A percentile compares a stretch with the other conserved stretches of the same genome.
phyloP scores from a whole-genome alignment of 176 grass and related monocot genomes.

The Cocos nucifera region DNA sequence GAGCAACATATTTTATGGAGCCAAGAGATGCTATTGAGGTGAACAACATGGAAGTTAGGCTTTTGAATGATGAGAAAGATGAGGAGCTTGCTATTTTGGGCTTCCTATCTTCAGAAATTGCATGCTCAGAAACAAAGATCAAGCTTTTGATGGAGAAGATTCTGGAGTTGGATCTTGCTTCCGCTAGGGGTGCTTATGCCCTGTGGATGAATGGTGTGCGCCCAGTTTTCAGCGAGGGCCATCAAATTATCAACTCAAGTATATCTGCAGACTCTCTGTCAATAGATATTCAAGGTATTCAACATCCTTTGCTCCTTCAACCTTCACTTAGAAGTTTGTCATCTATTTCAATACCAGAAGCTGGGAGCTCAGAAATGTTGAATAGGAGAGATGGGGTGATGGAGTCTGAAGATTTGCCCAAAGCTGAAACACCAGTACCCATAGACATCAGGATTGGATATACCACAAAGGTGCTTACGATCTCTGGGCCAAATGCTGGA shows the following conservation, averaged over 20 bases:
- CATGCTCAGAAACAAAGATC: slow-evolving; percentile 26
- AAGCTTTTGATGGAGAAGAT: slow-evolving; percentile 52
- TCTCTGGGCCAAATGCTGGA: slow-evolving; percentile 79
- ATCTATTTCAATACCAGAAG: slow-evolving; percentile 6
- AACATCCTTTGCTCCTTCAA: slow-evolving; percentile 57
- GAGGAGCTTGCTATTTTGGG: slow-evolving; percentile 53
- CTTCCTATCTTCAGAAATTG: slow-evolving; percentile 40
- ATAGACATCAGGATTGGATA: slow-evolving; percentile 42
- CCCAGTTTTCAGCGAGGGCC: slow-evolving; percentile 31
- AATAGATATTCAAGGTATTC: slow-evolving; percentile 52
- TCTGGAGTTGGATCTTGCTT: slow-evolving; percentile 55
- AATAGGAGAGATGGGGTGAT: slow-evolving; percentile 2
- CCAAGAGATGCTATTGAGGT: slow-evolving; percentile 49
- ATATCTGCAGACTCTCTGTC: slow-evolving; percentile 17
- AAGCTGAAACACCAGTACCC: slow-evolving; percentile 36
- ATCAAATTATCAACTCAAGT: slow-evolving; percentile 6
- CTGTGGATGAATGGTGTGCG: slow-evolving; percentile 37
- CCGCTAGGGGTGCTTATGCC: slow-evolving; percentile 51
- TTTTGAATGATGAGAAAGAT: slow-evolving; percentile 47
- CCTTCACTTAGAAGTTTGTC: slow-evolving; percentile 23
- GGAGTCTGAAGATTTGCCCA: slow-evolving; percentile 12
- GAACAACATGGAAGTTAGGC: slow-evolving; percentile 67
- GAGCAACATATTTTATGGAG: slow-evolving; percentile 68
- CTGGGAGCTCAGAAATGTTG: slow-evolving; percentile 8
- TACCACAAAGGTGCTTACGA: slow-evolving; percentile 50